phyloP scores from a whole-genome alignment of 1,284 basidiomycete species.

The Cutaneotrichosporon cutaneum region DNA sequence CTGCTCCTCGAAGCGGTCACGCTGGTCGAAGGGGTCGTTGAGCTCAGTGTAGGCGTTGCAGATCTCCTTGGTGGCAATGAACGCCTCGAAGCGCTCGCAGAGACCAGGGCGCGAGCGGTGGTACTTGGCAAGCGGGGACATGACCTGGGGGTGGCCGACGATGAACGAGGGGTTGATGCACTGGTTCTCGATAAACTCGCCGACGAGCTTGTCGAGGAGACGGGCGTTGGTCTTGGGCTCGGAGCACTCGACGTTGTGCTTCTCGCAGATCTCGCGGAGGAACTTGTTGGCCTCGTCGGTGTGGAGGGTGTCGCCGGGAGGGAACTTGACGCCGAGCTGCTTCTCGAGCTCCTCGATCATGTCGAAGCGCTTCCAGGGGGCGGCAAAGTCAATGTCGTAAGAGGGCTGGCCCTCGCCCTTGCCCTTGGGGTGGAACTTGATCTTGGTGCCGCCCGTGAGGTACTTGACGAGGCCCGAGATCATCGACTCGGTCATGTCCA shows the following conservation, averaged over 20 bases:
- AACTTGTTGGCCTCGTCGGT: slow-evolving; percentile 86
- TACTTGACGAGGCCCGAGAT: slow-evolving; percentile 89
- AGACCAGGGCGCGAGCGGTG: slow-evolving; percentile 89
- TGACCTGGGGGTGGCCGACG: slow-evolving; percentile 97
- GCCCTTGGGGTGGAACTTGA: slow-evolving; percentile 90
- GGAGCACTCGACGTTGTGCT: slow-evolving; percentile 97
- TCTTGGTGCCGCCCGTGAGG: slow-evolving; percentile 76
- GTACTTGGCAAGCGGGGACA: slow-evolving; percentile 98
- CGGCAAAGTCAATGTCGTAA: slow-evolving; percentile 82
- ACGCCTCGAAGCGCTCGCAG: slow-evolving; percentile 97
- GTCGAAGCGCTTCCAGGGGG: slow-evolving; percentile 99
- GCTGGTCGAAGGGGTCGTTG: slow-evolving; percentile 96
- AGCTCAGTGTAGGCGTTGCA: slow-evolving; percentile 98
- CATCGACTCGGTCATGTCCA: slow-evolving; percentile 94
- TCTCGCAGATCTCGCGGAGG: slow-evolving; percentile 76
- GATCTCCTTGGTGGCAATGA: slow-evolving; percentile 98
- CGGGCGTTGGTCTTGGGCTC: slow-evolving; percentile 95
- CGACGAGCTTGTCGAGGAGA: slow-evolving; percentile 96
- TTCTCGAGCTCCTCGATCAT: slow-evolving; percentile 97
- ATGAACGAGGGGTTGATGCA: slow-evolving; percentile 98
- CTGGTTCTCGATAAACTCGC: slow-evolving; percentile 94
- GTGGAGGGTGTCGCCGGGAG: slow-evolving; percentile 85
- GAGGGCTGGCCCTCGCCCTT: slow-evolving; percentile 67
- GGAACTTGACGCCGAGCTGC: slow-evolving; percentile 90
- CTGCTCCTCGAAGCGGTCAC: slow-evolving; percentile 94